Evolutionary conservation across 139 green algal genomes (phyloP).

Genomic region (Yamagishiella unicocca): DNA sequence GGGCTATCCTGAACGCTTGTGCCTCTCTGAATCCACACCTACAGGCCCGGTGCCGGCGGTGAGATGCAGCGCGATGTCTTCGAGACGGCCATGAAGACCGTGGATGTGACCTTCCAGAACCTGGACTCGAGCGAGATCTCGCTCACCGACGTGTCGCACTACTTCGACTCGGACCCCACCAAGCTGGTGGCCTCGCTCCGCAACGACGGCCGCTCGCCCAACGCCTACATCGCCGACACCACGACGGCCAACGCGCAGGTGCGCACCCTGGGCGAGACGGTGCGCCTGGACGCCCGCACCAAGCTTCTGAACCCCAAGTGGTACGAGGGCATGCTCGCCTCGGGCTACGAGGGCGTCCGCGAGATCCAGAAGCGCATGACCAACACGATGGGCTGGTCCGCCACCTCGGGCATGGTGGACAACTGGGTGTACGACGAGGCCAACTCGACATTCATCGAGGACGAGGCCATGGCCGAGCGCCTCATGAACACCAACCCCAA

Average conservation of each 20-base stretch:
- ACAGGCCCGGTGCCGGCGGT: slow-evolving; percentile 89
- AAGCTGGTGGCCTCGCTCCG: slow-evolving; percentile 97
- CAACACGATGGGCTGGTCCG: slow-evolving; percentile 99
- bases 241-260: slow-evolving; percentile 99
- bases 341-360: slow-evolving; percentile 97
- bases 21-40: too few species aligned
- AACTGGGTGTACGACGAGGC: slow-evolving; percentile 99
- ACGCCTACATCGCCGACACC: slow-evolving; percentile 98
- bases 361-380: slow-evolving; percentile 99
- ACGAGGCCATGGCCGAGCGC: slow-evolving; percentile 94
- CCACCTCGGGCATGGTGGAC: slow-evolving; percentile 93
- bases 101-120: slow-evolving; percentile 99
- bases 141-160: slow-evolving; percentile 97
- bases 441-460: slow-evolving; percentile 97
- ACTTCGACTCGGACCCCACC: slow-evolving; percentile 99
- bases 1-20: too few species aligned
- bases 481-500: slow-evolving; percentile 99
- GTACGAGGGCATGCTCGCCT: slow-evolving; percentile 98
- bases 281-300: slow-evolving; percentile 97
- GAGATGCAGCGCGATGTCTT: slow-evolving; percentile 93
- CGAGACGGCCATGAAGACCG: slow-evolving; percentile 95
- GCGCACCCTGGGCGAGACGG: slow-evolving; percentile 93
- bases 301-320: slow-evolving; percentile 99
- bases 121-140: slow-evolving; percentile 98
- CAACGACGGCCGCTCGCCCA: slow-evolving; percentile 88